These are phyloP conservation scores for Calendula officinalis DNA, from an alignment of 129 eudicot species.

Conservation along the genomic window DNA sequence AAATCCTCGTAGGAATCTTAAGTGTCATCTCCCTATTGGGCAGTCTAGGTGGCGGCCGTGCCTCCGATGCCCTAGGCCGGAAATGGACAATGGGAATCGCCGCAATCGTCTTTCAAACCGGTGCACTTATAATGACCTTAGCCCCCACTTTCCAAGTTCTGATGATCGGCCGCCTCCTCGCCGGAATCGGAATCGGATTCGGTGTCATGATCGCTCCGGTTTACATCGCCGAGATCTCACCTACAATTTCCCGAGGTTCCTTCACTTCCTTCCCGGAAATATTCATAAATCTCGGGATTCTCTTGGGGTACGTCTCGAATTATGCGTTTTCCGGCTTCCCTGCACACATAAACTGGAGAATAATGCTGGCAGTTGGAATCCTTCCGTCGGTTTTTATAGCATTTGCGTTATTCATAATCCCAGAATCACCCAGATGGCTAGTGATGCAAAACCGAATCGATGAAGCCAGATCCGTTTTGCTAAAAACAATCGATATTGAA, in stretches of 20 bases:
- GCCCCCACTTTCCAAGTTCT: constrained; percentile 58
- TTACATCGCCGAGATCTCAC: constrained; percentile 81
- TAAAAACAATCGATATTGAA: constrained; percentile 53
- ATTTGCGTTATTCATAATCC: constrained; percentile 60
- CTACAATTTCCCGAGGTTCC: constrained; percentile 61
- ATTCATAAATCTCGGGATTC: constrained; percentile 68
- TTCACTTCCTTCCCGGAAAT: constrained; percentile 85
- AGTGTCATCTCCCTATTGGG: constrained; percentile 79
- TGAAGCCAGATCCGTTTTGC: constrained; percentile 55
- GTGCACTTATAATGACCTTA: constrained; percentile 73
- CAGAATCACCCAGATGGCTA: constrained; percentile 88
- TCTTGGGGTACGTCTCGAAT: constrained; percentile 77
- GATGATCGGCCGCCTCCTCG: constrained; percentile 64
- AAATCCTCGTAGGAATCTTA: constrained; percentile 64
- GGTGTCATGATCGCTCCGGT: constrained; percentile 89
- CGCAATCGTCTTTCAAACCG: constrained; percentile 61
- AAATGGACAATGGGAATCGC: constrained; percentile 96
- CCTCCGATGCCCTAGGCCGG: constrained; percentile 79
- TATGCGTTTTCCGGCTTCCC: constrained; percentile 71
- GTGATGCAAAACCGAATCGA: constrained; percentile 77
- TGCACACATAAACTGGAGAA: constrained; percentile 64
- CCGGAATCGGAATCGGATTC: constrained; percentile 81
- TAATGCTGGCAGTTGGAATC: constrained; percentile 82
- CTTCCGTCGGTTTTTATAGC: constrained; percentile 72
- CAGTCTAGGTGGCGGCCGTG: constrained; percentile 70